phyloP scores from a whole-genome alignment of 202 grass and related monocot species.

The Zizania palustris region DNA sequence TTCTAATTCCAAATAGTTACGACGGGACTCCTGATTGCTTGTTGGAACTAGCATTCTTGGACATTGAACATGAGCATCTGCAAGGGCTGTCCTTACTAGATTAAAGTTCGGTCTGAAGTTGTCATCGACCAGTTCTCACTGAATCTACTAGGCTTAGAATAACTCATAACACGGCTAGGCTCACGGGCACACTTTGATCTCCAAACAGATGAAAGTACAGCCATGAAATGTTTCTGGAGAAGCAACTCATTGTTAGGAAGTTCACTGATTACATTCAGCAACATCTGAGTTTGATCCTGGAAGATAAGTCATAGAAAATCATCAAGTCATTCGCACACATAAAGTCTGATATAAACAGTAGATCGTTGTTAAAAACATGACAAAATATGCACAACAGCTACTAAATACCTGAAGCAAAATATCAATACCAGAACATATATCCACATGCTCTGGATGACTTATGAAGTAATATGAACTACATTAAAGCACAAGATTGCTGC shows the following conservation, averaged over 20 bases:
- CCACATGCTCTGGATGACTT: not conserved
- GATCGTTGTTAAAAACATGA: conserved; percentile 3
- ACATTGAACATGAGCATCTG: conserved; percentile 57
- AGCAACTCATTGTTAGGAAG: conserved; percentile 87
- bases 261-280: conserved; percentile 85
- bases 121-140: conserved; percentile 46
- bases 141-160: conserved; percentile 45
- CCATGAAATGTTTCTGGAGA: conserved; percentile 92
- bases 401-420: conserved; percentile 13
- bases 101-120: conserved; percentile 53
- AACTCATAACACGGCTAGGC: conserved; percentile 24
- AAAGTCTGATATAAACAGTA: conserved; percentile 19
- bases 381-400: not conserved
- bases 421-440: not conserved
- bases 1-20: conserved; percentile 68
- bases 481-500: not conserved
- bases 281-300: conserved; percentile 88
- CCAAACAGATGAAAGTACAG: conserved; percentile 95
- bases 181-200: conserved; percentile 66
- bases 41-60: conserved; percentile 43
- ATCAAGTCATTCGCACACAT: conserved; percentile 1
- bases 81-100: conserved; percentile 65
- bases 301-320: conserved; percentile 40
- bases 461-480: conserved; percentile 19
- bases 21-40: conserved; percentile 39